Percentiles rank a stretch among this genome's conserved stretches.
These are phyloP conservation scores for Zizania palustris DNA, from an alignment of 202 grass and related monocot species.

Conservation along the genomic window DNA sequence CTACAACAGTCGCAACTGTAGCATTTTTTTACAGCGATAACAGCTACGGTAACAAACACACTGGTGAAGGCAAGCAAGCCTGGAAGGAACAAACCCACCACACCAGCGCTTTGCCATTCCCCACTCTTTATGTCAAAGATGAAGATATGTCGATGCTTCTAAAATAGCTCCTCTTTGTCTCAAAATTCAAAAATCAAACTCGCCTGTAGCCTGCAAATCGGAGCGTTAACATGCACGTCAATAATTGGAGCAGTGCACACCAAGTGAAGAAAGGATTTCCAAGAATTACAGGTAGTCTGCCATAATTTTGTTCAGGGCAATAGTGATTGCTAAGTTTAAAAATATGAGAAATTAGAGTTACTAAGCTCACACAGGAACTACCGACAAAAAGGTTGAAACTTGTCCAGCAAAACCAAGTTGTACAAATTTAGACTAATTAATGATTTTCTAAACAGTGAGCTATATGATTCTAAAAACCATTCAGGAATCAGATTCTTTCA, in stretches of 20 bases:
- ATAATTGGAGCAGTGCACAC: not conserved
- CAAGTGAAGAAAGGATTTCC: not conserved
- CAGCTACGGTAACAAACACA: conserved; percentile 39
- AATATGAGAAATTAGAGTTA: not conserved
- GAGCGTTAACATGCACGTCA: conserved; percentile 31
- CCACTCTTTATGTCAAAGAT: conserved; percentile 56
- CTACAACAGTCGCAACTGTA: conserved; percentile 42
- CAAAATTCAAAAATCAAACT: conserved; percentile 93
- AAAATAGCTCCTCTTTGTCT: conserved; percentile 47
- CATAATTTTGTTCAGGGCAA: not conserved
- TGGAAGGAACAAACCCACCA: conserved; percentile 40
- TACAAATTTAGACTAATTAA: not conserved
- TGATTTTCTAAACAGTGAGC: not conserved
- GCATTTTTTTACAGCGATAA: conserved; percentile 51
- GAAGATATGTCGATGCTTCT: conserved; percentile 48
- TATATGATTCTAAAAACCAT: conserved; percentile 8
- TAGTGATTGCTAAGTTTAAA: not conserved
- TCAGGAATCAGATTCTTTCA: conserved; percentile 4
- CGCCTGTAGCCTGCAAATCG: conserved; percentile 75
- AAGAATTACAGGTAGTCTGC: not conserved
- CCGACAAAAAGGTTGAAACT: not conserved
- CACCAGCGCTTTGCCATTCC: conserved; percentile 38
- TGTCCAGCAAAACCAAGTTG: not conserved
- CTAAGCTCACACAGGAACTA: not conserved
- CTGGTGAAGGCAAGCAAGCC: conserved; percentile 37